Base-by-base conservation (phyloP, 176 grass and related monocot genomes). In the Panicum miliaceum region DNA sequence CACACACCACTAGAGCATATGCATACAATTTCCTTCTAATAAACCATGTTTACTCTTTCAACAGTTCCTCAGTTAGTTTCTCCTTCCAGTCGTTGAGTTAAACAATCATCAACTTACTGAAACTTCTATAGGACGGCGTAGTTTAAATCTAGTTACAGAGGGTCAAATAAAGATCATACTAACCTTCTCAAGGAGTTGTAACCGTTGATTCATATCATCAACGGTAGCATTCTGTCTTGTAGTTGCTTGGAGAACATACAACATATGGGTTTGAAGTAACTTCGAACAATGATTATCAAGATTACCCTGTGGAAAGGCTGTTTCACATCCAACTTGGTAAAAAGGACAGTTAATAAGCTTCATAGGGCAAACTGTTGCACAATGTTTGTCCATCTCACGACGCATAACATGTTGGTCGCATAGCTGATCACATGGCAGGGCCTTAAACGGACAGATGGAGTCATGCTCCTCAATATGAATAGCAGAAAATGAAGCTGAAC, bases 141-240 rank as follows among this genome's bases (percentile, higher is more conserved):
- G 63, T 85, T 76, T 52, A 76, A 81, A 86, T 38, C 26, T 19
- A 12, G 42, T 40, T 68, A 36, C 13, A n/a, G 68, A 51, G 19
- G 23, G 53, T 27, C 62, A 76, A 75, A 53, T 72, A 76, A 12
- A 72, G 10, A 78, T 57, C 47, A 12, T 51, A 86, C 85, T 84
- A 85, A 98, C 93, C 91, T 98, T 98, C 83, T 94, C 91, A 73
- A 98, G 64, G 47, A 95, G 81, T 75, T 95, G 57, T 68, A 94
- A 59, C 57, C 89, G 85, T 81, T 90, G 79, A 81, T 87, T 90
- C 76, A 95, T 84, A 47, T 92, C 92, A 86, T 89, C 90, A 35
- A 88, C 61, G 8, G 60, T 71, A 68, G 75, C n/a, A 68, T 84
- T 88, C 32, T 92, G 93, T 53, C 79, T 95, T 80, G 92, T 76